Evolutionary conservation across 179 eudicot genomes (phyloP), one percentile per base, ranked within the genome.

Genomic region (Beta macrorhiza): DNA sequence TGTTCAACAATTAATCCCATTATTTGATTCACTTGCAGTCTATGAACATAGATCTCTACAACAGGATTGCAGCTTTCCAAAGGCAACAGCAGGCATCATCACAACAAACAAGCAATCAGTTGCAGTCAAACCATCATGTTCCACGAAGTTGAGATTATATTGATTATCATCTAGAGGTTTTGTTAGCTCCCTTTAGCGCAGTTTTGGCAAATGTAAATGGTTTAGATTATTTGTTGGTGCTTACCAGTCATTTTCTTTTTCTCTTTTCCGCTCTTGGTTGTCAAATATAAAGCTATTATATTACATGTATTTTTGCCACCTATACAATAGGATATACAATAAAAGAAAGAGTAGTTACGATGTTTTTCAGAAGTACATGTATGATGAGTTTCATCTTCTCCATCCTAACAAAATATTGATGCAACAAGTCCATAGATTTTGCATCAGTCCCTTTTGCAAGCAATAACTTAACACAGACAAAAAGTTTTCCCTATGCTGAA

Each of bases 1-100:
- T 10, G 45, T 17, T 52, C 7, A 58, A 2, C 0, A n/a, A 85
- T 14, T 57, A 17, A 37, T 44, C 65, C 29, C 78, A 37, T 25
- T 12, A 42, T 37, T 37, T 51, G 79, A 10, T 77, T 5, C 78
- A 4, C 14, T 76, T 83, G 89, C 92, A 93, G 91, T 88, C 94
- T 19, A 88, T 91, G 93, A 91, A 92, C 77, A 82, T 91, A 87
- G 98, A 93, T 42, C 82, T 92, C 75, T 92, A 83, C 86, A 90
- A 88, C 87, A 90, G 91, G 79, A 91, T 93, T 90, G 93, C 91
- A 56, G 90, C 89, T 19, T 59, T 92, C 44, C 90, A 91, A 67
- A 86, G 87, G 70, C 93, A 90, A 57, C 89, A 89, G 79, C 97
- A 87, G 82, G 56, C 85, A 75, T 82, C 79, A 20, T 67, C 88